Evolutionary conservation across 192 early-diverging fungal species (phyloP).

Genomic region (Podila horticola): DNA sequence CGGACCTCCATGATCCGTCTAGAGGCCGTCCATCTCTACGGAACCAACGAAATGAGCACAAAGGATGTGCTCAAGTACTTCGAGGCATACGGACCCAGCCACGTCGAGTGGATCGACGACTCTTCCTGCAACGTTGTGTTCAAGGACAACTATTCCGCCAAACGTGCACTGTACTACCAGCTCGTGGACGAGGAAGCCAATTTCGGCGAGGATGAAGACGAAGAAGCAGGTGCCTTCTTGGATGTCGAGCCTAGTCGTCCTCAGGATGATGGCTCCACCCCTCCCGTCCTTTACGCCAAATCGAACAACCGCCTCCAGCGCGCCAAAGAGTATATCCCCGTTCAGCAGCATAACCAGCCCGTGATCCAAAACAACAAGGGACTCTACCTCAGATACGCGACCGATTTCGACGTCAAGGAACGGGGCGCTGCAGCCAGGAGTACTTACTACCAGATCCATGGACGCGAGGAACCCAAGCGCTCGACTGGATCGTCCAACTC

Average conservation of each 20-base stretch:
- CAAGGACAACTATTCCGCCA: slow-evolving; percentile 31
- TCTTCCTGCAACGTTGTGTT: slow-evolving; percentile 55
- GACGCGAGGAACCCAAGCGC: slow-evolving; percentile 25
- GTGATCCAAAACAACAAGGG: slow-evolving; percentile 22
- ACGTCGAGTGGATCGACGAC: slow-evolving; percentile 63
- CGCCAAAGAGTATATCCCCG: slow-evolving; percentile 38
- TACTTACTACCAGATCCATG: slow-evolving; percentile 55
- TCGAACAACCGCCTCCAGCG: slow-evolving; percentile 44
- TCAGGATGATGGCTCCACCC: neutral
- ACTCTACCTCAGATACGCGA: slow-evolving; percentile 48
- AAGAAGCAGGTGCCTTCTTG: neutral
- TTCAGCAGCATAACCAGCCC: slow-evolving; percentile 36
- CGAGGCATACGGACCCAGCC: slow-evolving; percentile 38
- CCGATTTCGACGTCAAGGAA: slow-evolving; percentile 55
- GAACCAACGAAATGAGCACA: slow-evolving; percentile 60
- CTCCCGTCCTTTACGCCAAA: slow-evolving; percentile 3
- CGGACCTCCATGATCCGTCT: slow-evolving; percentile 38
- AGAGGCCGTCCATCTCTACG: slow-evolving; percentile 53
- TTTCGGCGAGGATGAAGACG: slow-evolving; percentile 38
- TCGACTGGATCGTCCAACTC: neutral
- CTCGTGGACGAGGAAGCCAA: slow-evolving; percentile 32
- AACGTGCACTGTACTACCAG: slow-evolving; percentile 45
- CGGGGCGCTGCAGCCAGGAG: slow-evolving; percentile 53
- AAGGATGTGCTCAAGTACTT: slow-evolving; percentile 57
- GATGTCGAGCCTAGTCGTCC: slow-evolving; percentile 18